phyloP scores from a whole-genome alignment of 108 stramenopile genomes.

The Craspedostauros australis region DNA sequence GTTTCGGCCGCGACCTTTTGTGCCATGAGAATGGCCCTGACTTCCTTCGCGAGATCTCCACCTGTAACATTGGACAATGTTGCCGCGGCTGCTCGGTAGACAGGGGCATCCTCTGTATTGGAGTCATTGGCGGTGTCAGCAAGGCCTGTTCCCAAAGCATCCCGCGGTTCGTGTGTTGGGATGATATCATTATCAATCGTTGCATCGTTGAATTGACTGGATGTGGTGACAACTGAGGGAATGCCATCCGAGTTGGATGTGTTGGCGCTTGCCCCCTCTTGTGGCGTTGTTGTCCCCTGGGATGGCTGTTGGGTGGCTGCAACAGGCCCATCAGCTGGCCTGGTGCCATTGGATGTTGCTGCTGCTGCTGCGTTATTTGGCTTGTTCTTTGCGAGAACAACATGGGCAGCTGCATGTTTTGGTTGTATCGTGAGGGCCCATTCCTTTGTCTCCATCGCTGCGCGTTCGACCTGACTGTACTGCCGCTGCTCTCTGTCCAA shows the following conservation, averaged over 20 bases:
- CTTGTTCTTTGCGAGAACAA: no score
- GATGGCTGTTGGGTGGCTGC: background rate
- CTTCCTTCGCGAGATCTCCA: constrained; percentile 48
- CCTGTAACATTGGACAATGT: constrained; percentile 59
- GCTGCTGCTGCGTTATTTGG: no score
- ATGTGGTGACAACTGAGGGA: background rate
- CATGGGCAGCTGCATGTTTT: no score
- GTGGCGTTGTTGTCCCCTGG: constrained; percentile 1
- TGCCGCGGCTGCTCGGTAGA: constrained; percentile 21
- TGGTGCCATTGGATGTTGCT: no score
- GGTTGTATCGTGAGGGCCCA: constrained; percentile 8
- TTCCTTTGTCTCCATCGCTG: constrained; percentile 40
- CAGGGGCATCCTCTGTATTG: constrained; percentile 3
- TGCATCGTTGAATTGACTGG: no score
- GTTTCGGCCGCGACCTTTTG: constrained; percentile 25
- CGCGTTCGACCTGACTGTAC: constrained; percentile 41
- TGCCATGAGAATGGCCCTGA: constrained; percentile 46
- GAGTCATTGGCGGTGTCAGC: background rate
- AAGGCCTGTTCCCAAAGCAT: constrained; percentile 28
- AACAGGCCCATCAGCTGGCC: no score
- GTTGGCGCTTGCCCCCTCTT: background rate
- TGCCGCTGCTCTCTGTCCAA: constrained; percentile 37
- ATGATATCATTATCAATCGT: no score
- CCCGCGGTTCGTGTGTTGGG: no score
- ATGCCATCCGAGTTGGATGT: background rate